Conservation (phyloP, 371 early-diverging fungal genomes). For the Apophysomyces sp. region DNA sequence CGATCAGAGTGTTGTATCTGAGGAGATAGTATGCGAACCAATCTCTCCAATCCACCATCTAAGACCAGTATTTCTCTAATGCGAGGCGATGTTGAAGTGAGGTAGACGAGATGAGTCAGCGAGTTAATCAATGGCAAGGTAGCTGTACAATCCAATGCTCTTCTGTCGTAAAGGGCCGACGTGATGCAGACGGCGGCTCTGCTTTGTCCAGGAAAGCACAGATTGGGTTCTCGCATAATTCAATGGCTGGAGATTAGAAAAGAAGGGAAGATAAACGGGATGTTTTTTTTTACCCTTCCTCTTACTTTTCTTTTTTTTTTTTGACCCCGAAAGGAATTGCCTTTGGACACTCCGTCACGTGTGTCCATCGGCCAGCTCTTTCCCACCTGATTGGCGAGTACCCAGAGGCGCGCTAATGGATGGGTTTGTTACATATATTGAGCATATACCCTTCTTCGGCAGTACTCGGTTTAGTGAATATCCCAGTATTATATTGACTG, state of each 20-base stretch:
- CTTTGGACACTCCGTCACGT: too few relatives aligned
- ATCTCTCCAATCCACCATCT: conserved; percentile 88
- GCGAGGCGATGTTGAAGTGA: conserved; percentile 82
- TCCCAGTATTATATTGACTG: too few relatives aligned
- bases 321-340: too few relatives aligned
- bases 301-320: neutral
- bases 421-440: too few relatives aligned
- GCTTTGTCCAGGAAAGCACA: conserved; percentile 72
- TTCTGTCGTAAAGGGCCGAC: conserved; percentile 82
- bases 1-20: conserved; percentile 66
- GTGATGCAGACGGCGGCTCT: conserved; percentile 81
- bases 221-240: conserved; percentile 81
- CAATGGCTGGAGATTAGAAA: neutral
- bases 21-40: conserved; percentile 72
- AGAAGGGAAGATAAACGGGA: neutral
- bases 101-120: conserved; percentile 81
- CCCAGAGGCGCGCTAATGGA: too few relatives aligned
- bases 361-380: neutral
- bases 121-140: conserved; percentile 84
- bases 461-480: neutral
- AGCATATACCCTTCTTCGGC: too few relatives aligned
- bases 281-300: neutral
- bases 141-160: conserved; percentile 90
- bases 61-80: conserved; percentile 80
- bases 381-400: too few relatives aligned